These are phyloP conservation scores for Pyrenophora teres DNA, from an alignment of 2,329 filamentous ascomycete species.

Conservation along the genomic window DNA sequence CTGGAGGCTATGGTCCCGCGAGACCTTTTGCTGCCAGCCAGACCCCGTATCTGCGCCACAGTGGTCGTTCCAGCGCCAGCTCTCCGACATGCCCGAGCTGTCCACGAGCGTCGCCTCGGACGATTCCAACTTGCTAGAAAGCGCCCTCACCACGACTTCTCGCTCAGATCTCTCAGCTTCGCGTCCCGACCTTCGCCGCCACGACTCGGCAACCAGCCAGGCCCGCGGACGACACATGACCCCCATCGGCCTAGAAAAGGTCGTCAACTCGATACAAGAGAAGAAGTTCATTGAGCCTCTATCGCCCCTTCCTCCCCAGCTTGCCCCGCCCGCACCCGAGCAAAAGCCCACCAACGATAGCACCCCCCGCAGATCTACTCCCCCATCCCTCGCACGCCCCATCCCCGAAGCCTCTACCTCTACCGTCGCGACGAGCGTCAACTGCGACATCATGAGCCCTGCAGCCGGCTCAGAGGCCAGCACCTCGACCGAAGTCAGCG, in stretches of 20 bases:
- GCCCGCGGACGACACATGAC: slow-evolving; percentile 86
- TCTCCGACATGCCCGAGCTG: slow-evolving; percentile 50
- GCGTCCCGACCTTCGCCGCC: slow-evolving; percentile 69
- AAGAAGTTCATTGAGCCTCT: slow-evolving; percentile 70
- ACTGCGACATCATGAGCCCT: slow-evolving; percentile 48
- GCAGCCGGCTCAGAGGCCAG: slow-evolving; percentile 63
- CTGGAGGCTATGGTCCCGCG: slow-evolving; percentile 93
- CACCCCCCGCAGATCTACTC: slow-evolving; percentile 51
- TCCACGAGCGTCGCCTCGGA: slow-evolving; percentile 55
- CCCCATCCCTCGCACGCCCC: slow-evolving; percentile 49
- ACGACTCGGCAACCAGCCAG: slow-evolving; percentile 71
- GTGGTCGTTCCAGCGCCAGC: slow-evolving; percentile 41
- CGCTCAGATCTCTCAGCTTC: slow-evolving; percentile 57
- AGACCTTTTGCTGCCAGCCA: slow-evolving; percentile 84
- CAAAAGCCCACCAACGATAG: slow-evolving; percentile 16
- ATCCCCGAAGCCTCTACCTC: slow-evolving; percentile 65
- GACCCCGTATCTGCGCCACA: slow-evolving; percentile 50
- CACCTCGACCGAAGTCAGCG: slow-evolving; percentile 64
- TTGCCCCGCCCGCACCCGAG: slow-evolving; percentile 27
- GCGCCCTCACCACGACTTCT: slow-evolving; percentile 53
- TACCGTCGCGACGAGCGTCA: slow-evolving; percentile 55
- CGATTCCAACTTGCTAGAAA: slow-evolving; percentile 45
- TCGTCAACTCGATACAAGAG: slow-evolving; percentile 89
- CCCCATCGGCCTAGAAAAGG: slow-evolving; percentile 89
- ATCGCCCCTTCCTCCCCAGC: slow-evolving; percentile 52